phyloP scores from a whole-genome alignment of 208 protist genomes.

The Wallacemonas sp. region DNA sequence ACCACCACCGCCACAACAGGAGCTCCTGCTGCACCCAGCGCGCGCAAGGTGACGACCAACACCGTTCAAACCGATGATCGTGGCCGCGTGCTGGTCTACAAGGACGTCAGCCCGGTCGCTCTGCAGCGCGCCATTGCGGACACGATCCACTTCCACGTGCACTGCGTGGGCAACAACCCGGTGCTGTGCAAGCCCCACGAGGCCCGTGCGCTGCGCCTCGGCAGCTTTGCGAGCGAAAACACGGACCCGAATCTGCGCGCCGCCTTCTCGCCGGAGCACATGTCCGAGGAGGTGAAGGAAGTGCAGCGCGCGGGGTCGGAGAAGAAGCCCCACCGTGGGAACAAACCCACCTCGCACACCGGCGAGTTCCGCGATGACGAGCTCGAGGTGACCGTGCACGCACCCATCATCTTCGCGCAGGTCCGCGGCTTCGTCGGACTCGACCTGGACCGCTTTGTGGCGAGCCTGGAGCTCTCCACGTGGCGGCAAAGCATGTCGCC shows the following conservation, averaged over 20 bases:
- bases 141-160: slow-evolving; percentile 48
- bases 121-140: slow-evolving; percentile 77
- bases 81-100: slow-evolving; percentile 15
- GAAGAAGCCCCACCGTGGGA: slow-evolving; percentile 4
- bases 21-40: no score
- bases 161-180: slow-evolving; percentile 48
- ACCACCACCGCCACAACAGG: not conserved
- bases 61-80: not conserved
- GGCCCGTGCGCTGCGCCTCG: slow-evolving; percentile 25
- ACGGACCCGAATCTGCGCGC: slow-evolving; percentile 29
- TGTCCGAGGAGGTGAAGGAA: slow-evolving; percentile 7
- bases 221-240: slow-evolving; percentile 34
- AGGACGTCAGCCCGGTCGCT: slow-evolving; percentile 44
- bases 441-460: slow-evolving; percentile 53
- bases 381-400: slow-evolving; percentile 68
- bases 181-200: slow-evolving; percentile 26
- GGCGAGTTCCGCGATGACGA: slow-evolving; percentile 59
- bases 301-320: not conserved
- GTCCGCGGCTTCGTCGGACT: slow-evolving; percentile 70
- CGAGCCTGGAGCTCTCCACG: slow-evolving; percentile 30
- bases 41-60: not conserved
- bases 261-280: slow-evolving; percentile 22
- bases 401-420: slow-evolving; percentile 79
- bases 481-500: slow-evolving; percentile 80
- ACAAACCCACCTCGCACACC: slow-evolving; percentile 19